Base-by-base conservation (phyloP, 805 yeast species). In the Tanozyma kutaoensis region DNA sequence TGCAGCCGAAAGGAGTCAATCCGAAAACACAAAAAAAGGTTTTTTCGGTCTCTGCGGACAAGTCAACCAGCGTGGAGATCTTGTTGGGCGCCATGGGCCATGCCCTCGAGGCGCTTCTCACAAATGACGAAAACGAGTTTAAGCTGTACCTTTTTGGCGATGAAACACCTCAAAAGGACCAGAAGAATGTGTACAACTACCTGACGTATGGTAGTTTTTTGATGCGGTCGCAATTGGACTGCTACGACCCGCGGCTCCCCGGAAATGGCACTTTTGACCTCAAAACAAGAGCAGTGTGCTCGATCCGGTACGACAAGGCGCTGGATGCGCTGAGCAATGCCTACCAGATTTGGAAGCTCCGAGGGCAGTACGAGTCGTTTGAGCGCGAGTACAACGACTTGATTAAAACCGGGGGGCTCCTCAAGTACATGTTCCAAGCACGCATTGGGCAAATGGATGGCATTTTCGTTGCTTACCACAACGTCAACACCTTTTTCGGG, bases 381-480 rank as follows among this genome's bases (percentile, higher is more conserved):
- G 84, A 79, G 39, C 59, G 86, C 12, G 98, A 88, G 43, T 63
- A 67, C 46, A 62, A 57, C 34, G 97, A 88, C 42, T 62, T 88
- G 40, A 68, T 76, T 12, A 56, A 80, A 31, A 69, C 88, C 2
- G 63, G 61, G 2, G 76, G 91, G 0, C 52, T 88, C 52, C 56
- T 88, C 39, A 88, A 88, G 52, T 88, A 88, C 45, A 68, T 80
- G 3, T 60, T 88, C 37, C 97, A 91, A 50, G 97, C 95, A 0
- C 63, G 96, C 35, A 79, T 88, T 23, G 98, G 97, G 3, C 74
- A 79, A 40, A 88, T 91, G 97, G 96, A 86, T 50, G 98, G 98
- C 5, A 82, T 91, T 3, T 84, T 81, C 39, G 63, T 88, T 11
- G 95, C 95, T 0, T 88, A 76, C 48, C 98, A 88, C 49, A 88